Percentiles rank a stretch among this genome's conserved stretches.
phyloP scores from a whole-genome alignment of 176 grass and related monocot genomes.

The Tillandsia fasciculata region DNA sequence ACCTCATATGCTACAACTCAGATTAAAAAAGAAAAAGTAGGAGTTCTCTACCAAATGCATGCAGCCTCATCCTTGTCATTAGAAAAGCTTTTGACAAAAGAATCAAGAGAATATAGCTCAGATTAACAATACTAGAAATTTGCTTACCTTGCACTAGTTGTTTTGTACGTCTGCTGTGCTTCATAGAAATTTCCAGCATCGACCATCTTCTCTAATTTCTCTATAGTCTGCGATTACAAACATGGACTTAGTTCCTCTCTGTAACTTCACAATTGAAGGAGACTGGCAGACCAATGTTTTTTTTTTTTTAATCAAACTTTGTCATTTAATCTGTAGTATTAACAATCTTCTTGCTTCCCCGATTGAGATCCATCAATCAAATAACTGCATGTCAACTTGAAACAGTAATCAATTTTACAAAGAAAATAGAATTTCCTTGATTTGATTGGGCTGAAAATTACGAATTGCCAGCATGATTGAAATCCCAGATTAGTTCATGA shows the following conservation, averaged over 20 bases:
- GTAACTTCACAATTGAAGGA: background rate
- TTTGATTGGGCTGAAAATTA: too few species aligned
- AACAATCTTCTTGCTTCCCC: too few species aligned
- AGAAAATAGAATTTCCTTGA: too few species aligned
- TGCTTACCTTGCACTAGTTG: slow-evolving; percentile 70
- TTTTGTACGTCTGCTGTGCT: slow-evolving; percentile 93
- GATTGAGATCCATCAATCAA: too few species aligned
- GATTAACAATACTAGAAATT: background rate
- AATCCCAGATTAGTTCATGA: too few species aligned
- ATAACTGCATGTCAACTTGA: too few species aligned
- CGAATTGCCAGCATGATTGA: too few species aligned
- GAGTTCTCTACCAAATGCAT: background rate
- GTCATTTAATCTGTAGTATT: too few species aligned
- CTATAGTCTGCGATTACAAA: slow-evolving; percentile 49
- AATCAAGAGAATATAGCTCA: slow-evolving; percentile 3
- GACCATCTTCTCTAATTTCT: slow-evolving; percentile 71
- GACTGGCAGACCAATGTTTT: background rate
- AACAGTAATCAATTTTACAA: too few species aligned
- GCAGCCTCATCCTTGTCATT: background rate
- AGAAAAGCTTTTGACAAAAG: slow-evolving; percentile 3
- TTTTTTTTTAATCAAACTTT: background rate
- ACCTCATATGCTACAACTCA: background rate
- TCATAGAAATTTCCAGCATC: slow-evolving; percentile 67
- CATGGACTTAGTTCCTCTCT: background rate
- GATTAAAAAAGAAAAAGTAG: background rate